phyloP scores from a whole-genome alignment of 805 yeast species.

The Myxozyma geophila region DNA sequence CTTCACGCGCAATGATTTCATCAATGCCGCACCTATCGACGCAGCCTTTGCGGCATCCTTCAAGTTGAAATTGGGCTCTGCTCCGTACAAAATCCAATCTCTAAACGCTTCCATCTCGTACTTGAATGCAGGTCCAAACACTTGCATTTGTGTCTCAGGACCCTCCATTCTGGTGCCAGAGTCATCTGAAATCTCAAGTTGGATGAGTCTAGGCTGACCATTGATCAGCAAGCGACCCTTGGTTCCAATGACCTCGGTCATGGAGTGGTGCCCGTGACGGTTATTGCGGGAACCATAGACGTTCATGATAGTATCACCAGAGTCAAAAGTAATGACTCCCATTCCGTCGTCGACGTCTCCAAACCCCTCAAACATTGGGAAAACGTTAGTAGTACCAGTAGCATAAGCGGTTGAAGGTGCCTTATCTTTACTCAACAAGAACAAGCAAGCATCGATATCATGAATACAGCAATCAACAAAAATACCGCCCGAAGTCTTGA shows the following conservation, averaged over 20 bases:
- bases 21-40: conserved; percentile 29
- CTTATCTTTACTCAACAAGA: conserved; percentile 31
- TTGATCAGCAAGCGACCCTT: conserved; percentile 36
- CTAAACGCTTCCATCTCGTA: conserved; percentile 30
- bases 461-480: conserved; percentile 39
- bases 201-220: conserved; percentile 28
- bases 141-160: conserved; percentile 26
- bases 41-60: conserved; percentile 38
- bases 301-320: conserved; percentile 23
- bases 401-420: conserved; percentile 35
- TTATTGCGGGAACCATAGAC: conserved; percentile 37
- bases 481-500: conserved; percentile 39
- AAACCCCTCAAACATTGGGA: conserved; percentile 34
- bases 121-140: conserved; percentile 27
- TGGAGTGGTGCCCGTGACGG: conserved; percentile 38
- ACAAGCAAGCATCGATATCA: conserved; percentile 38
- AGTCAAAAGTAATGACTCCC: conserved; percentile 36
- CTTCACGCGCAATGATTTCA: conserved; percentile 19
- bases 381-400: conserved; percentile 36
- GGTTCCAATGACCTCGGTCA: conserved; percentile 39
- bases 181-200: conserved; percentile 30
- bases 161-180: conserved; percentile 32
- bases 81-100: conserved; percentile 33
- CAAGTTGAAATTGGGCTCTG: conserved; percentile 21
- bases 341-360: conserved; percentile 39